These are phyloP conservation scores for Starmera quercuum DNA, from an alignment of 805 yeast species.

Conservation along the genomic window DNA sequence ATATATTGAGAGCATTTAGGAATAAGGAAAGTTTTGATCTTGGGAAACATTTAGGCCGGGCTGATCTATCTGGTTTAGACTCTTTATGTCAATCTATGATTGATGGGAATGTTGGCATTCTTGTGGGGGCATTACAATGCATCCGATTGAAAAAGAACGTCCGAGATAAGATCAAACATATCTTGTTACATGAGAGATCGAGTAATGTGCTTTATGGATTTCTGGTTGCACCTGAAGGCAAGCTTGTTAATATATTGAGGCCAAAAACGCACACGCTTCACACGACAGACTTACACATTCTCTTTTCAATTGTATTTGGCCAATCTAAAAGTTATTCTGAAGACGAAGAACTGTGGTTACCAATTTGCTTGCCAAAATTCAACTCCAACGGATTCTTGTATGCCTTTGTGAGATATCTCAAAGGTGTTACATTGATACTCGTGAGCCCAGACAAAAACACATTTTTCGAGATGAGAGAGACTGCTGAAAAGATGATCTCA, in stretches of 20 bases:
- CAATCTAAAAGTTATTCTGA: conserved; percentile 24
- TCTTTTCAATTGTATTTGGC: conserved; percentile 62
- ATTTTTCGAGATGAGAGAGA: conserved; percentile 65
- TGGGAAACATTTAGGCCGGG: conserved; percentile 62
- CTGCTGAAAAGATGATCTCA: conserved; percentile 47
- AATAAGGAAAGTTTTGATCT: conserved; percentile 77
- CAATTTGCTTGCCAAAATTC: conserved; percentile 86
- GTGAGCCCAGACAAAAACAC: conserved; percentile 59
- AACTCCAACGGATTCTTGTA: conserved; percentile 84
- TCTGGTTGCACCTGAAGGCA: conserved; percentile 55
- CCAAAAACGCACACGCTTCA: conserved; percentile 74
- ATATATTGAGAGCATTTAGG: conserved; percentile 58
- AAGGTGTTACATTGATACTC: conserved; percentile 35
- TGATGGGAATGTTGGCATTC: conserved; percentile 47
- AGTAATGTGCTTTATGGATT: conserved; percentile 65
- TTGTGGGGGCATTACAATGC: conserved; percentile 61
- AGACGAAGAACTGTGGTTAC: conserved; percentile 84
- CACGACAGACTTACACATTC: conserved; percentile 71
- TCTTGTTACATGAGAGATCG: conserved; percentile 41
- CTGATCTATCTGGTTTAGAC: conserved; percentile 68
- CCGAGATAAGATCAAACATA: conserved; percentile 49
- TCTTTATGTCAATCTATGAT: conserved; percentile 49
- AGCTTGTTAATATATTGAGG: conserved; percentile 60
- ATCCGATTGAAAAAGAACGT: conserved; percentile 48
- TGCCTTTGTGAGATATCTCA: conserved; percentile 62